phyloP scores from a whole-genome alignment of 73 alveolate genomes.

The Paramecium tetraurelia region DNA sequence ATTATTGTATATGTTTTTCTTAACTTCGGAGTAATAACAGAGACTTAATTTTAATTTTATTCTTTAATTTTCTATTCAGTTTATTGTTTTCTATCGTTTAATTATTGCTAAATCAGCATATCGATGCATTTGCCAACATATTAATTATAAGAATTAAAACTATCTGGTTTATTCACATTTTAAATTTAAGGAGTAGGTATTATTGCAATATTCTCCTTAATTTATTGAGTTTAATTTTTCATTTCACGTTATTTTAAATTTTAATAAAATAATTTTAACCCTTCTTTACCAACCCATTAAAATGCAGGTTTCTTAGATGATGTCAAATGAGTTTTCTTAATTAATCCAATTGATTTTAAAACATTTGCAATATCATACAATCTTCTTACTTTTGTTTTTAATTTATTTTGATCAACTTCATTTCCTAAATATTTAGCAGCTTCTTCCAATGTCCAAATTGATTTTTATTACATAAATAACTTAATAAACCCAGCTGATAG shows the following conservation, averaged over 20 bases:
- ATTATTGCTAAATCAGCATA: background rate
- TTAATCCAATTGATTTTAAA: constrained; percentile 70
- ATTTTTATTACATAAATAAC: constrained; percentile 64
- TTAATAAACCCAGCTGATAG: constrained; percentile 71
- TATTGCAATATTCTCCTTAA: background rate
- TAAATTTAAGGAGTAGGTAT: background rate
- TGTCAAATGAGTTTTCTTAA: constrained; percentile 67
- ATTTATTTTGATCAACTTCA: constrained; percentile 65
- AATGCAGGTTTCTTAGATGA: constrained; percentile 79
- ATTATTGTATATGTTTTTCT: constrained; percentile 42
- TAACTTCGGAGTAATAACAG: constrained; percentile 9
- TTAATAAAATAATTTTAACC: constrained; percentile 50
- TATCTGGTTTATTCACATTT: background rate
- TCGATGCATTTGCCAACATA: background rate
- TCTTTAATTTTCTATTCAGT: constrained; percentile 25
- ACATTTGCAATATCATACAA: constrained; percentile 87
- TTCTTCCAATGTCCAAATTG: constrained; percentile 77
- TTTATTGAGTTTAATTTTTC: background rate
- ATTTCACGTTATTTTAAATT: background rate
- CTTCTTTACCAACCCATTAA: constrained; percentile 77
- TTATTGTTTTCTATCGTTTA: background rate
- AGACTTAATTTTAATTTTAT: background rate
- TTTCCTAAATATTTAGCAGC: constrained; percentile 75
- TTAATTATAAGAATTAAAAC: background rate
- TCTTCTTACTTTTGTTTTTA: constrained; percentile 79